Base-by-base conservation (phyloP, 75 land plant genomes). In the Ceratopteris richardii region DNA sequence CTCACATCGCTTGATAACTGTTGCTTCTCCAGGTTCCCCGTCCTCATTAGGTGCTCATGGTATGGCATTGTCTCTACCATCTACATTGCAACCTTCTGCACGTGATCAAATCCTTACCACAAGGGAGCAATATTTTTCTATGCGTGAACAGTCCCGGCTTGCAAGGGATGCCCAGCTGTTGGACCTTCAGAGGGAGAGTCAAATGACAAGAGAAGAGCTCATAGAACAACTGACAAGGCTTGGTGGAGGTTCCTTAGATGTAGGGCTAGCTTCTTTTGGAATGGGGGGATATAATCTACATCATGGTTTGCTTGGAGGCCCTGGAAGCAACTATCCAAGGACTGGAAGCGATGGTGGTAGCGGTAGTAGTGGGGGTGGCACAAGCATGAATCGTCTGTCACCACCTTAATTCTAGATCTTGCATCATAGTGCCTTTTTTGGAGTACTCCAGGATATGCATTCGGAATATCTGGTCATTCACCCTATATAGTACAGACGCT, bases 151-250 rank as follows among this genome's bases (percentile, higher is more conserved):
- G 18, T 6, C 50, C 2, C 18, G 50, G 50, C 22, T 46, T 6
- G 50, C 50, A 46, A 46, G 50, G 50, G 50, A 46, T 2, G 50
- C 50, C 17, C 50, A 46, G 50, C 17, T 46, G 2, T 46, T 46
- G 50, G 50, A 52, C 3, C 54, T 52, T 1, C 54, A 52, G 27
- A 52, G 54, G 29, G 54, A 52, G 27, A 52, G 16, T 3, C 54
- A 52, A 28, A 22, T 52, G 28, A 24, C 28, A 13, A 52, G 28
- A 14, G 54, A 52, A 28, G 28, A 52, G 25, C 54, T 52, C 29
- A 52, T 52, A 23, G 54, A 52, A 5, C 54, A 52, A 13, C 3
- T 52, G 14, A 52, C 54, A 26, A 52, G 54, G 14, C 28, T 28
- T 4, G 54, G 54, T 7, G 54, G 54, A 19, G 54, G 54, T 28